Evolutionary conservation across 352 stramenopile species (phyloP).

Genomic region (Globisporangium lucens): DNA sequence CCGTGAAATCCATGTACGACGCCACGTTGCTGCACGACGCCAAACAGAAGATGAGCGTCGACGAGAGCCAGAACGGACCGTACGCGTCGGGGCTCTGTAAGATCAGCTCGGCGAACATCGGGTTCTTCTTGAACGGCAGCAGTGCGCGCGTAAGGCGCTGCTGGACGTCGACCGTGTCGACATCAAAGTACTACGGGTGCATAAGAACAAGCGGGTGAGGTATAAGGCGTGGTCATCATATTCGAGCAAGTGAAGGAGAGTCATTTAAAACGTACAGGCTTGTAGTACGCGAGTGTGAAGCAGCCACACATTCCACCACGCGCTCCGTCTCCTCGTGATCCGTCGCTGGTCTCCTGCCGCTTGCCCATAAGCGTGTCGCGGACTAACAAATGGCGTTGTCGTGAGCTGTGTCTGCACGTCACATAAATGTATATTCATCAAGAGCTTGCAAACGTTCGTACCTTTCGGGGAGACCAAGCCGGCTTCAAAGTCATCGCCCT

Average conservation of each 20-base stretch:
- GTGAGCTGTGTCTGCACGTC: background rate
- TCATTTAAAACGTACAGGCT: conserved; percentile 51
- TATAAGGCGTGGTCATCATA: background rate
- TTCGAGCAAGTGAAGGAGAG: background rate
- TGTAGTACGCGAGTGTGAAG: conserved; percentile 79
- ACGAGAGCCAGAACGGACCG: conserved; percentile 80
- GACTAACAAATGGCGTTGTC: conserved; percentile 16
- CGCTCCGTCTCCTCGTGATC: conserved; percentile 26
- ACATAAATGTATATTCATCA: background rate
- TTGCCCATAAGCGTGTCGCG: conserved; percentile 67
- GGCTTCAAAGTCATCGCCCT: conserved; percentile 68
- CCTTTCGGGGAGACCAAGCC: conserved; percentile 76
- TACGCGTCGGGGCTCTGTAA: conserved; percentile 66
- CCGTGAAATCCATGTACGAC: conserved; percentile 73
- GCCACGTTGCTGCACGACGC: conserved; percentile 83
- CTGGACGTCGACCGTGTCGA: conserved; percentile 81
- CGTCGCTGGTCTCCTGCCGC: conserved; percentile 32
- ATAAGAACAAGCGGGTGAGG: background rate
- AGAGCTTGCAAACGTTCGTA: conserved; percentile 6
- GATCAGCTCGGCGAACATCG: conserved; percentile 73
- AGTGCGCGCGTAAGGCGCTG: conserved; percentile 66
- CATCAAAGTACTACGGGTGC: conserved; percentile 71
- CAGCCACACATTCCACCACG: conserved; percentile 67
- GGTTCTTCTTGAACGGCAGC: conserved; percentile 84
- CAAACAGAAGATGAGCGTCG: conserved; percentile 85